Evolutionary conservation across 345 rosid genomes (phyloP), one percentile per base, ranked within the genome.

Genomic region (Capsella bursapastoris): DNA sequence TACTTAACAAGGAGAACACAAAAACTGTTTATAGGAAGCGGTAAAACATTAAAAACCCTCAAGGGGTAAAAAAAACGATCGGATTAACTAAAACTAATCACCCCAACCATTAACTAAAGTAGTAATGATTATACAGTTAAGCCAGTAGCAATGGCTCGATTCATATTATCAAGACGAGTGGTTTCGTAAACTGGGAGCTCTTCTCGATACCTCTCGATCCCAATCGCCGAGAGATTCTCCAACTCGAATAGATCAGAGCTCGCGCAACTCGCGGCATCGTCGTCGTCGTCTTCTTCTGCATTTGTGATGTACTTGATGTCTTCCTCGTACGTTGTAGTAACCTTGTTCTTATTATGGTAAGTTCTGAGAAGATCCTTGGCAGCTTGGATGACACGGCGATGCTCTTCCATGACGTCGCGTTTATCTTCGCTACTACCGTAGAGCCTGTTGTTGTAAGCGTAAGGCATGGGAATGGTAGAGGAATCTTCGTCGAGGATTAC

Each of bases 101-200:
- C 71, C 89, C 84, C 84, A 78, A 83, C 84, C 83, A 78, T 75
- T 16, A 66, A 56, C 83, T 82, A 72, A 75, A 72, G 40, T 74
- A 75, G 48, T 44, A 60, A 70, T 51, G 28, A 62, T 92, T 86
- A 91, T 86, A 88, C 49, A 62, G 83, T 57, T 57, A 85, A 82
- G 74, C 90, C 85, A 62, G 82, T 85, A 47, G 93, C 91, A 81
- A 91, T 88, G 55, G 89, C 90, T 78, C 87, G 92, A 82, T 90
- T 92, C 6, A 86, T 85, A 35, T 69, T 62, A 68, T 71, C 82
- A 12, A 89, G 82, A 86, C 85, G 84, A 25, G 99, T 92, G 28
- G 98, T 89, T 79, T 89, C 99, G 62, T 92, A 96, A 51, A 96
- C 98, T 0, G 99, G 99, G 69, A 96, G 72, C 80, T 96, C 99